A percentile compares a stretch with the other conserved stretches of the same genome.
Evolutionary conservation across 2,329 filamentous ascomycete genomes (phyloP).

Genomic region (Pestalotiopsis fici): DNA sequence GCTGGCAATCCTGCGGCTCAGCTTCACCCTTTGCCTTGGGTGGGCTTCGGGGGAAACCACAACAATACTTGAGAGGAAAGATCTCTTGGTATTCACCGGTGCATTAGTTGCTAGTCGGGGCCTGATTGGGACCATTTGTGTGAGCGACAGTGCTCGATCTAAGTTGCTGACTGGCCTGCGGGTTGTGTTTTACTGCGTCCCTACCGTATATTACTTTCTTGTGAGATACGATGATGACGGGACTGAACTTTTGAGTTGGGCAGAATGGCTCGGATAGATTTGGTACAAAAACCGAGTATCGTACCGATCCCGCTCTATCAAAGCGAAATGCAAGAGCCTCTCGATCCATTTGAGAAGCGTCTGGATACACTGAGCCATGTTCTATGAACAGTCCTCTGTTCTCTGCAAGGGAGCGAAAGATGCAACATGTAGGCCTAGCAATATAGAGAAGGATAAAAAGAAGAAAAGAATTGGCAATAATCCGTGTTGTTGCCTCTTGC

Average conservation of each 20-base stretch:
- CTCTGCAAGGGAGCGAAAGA: too few species aligned
- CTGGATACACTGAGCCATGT: too few species aligned
- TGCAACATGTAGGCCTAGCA: too few species aligned
- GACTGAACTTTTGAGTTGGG: not conserved
- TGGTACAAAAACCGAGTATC: not conserved
- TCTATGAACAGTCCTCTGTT: too few species aligned
- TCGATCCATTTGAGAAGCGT: too few species aligned
- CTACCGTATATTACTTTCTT: not conserved
- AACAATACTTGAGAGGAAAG: not conserved
- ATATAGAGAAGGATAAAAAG: too few species aligned
- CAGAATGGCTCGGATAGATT: not conserved
- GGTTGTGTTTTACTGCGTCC: not conserved
- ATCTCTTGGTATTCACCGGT: not conserved
- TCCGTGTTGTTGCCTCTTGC: too few species aligned
- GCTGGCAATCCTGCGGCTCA: not conserved
- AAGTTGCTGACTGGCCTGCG: not conserved
- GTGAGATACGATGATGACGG: not conserved
- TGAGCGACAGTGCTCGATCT: not conserved
- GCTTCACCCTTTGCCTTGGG: not conserved
- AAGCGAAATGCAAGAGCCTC: too few species aligned
- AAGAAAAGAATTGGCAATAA: too few species aligned
- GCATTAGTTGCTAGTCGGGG: not conserved
- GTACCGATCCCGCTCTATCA: too few species aligned
- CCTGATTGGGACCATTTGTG: not conserved
- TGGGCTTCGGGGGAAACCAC: not conserved